Base-by-base conservation (phyloP, 306 rosid species). In the Styphnolobium japonicum region DNA sequence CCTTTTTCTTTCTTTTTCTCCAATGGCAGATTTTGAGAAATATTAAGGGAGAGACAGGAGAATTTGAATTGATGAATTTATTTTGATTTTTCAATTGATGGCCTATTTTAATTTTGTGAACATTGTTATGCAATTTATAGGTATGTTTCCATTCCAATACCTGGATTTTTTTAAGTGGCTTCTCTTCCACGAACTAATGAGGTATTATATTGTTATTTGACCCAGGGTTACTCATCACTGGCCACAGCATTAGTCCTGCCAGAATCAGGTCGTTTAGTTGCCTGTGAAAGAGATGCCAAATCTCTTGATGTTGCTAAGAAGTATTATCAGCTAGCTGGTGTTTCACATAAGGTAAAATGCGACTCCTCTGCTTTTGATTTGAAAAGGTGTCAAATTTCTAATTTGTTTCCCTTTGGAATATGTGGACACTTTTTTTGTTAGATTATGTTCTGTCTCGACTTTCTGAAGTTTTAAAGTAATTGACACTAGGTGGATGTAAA, bases 161-260 rank as follows among this genome's bases (percentile, higher is more conserved):
- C 31, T 12, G 37, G 40, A 11, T 58, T 19, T 45, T 58, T 27
- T 62, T n/a, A 21, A 19, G 21, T 1, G 14, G 36, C 61, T 10
- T 68, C 33, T 55, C 21, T 69, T 62, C 66, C 45, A 43, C 21
- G 36, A 58, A 36, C 66, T 52, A 29, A 82, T 43, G 34, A 36
- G 74, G 69, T 65, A 55, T 31, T 49, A 16, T 37, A 57, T 79
- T 58, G 46, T 68, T 77, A 60, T 73, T 81, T 82, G 40, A 23
- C 79, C 81, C 85, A 94, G 98, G 98, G 98, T 65, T 94, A 94
- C 80, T 94, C 98, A 42, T 94, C 98, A 29, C 77, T 94, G 85
- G 97, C 98, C 55, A 80, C 87, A 70, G 97, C 97, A 51, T 76
- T 92, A 79, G 93, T 84, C 91, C 94, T 94, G 9, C 97, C 97